Conservation (phyloP, 257 asterid species). For the Lycium ferocissimum region DNA sequence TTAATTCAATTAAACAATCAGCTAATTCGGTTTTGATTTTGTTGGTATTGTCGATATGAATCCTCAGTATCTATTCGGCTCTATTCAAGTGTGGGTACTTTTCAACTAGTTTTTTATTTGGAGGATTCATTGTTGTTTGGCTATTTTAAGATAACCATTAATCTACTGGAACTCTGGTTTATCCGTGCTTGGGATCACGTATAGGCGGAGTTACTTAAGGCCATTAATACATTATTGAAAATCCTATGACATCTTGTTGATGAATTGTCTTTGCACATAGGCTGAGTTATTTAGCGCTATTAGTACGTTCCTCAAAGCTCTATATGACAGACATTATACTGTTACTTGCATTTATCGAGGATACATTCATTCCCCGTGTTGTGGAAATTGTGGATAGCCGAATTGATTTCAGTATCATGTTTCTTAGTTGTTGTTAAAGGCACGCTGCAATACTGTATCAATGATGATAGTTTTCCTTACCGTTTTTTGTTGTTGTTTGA, state of each 20-base stretch:
- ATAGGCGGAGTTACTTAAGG: neutral
- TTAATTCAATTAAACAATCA: neutral
- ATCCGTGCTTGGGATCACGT: neutral
- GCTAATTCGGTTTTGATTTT: neutral
- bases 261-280: neutral
- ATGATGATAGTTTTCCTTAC: no score
- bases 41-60: neutral
- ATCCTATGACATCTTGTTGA: slow-evolving; percentile 16
- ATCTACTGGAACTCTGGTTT: neutral
- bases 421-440: neutral
- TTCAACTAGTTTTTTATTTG: neutral
- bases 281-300: neutral
- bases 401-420: neutral
- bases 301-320: slow-evolving; percentile 2
- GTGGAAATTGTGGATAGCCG: neutral
- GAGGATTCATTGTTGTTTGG: slow-evolving; percentile 12
- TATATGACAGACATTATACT: neutral
- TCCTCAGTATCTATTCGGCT: neutral
- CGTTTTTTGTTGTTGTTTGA: no score
- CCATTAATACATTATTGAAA: neutral
- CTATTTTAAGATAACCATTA: neutral
- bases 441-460: no score
- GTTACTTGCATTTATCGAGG: slow-evolving; percentile 4
- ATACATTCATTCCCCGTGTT: neutral
- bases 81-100: neutral